phyloP scores from a whole-genome alignment of 2,329 filamentous ascomycete species.

The Chaetomiaceae sp. region DNA sequence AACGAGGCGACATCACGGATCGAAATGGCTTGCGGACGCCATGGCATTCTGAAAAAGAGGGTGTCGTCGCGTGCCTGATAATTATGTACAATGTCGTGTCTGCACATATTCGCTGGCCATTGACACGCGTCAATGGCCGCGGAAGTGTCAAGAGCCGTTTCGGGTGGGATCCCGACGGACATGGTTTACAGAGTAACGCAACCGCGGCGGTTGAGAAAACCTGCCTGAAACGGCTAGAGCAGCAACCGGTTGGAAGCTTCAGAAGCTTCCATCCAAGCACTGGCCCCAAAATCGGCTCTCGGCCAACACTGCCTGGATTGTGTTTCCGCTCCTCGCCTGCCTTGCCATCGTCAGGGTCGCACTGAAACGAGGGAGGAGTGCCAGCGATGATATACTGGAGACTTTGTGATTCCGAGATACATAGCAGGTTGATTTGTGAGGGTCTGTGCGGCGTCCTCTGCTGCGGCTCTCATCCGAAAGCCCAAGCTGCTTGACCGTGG shows the following conservation, averaged over 20 bases:
- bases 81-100: too few relatives aligned
- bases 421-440: too few relatives aligned
- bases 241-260: not conserved
- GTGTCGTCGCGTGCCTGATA: too few relatives aligned
- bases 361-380: not conserved
- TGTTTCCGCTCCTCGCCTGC: not conserved
- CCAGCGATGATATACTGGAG: not conserved
- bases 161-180: not conserved
- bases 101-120: too few relatives aligned
- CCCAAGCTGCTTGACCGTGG: too few relatives aligned
- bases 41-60: not conserved
- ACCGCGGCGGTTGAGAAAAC: not conserved
- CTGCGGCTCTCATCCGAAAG: too few relatives aligned
- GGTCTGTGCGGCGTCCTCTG: constrained; percentile 2
- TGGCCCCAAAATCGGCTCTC: not conserved
- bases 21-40: too few relatives aligned
- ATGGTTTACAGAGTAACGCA: not conserved
- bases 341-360: not conserved
- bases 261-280: constrained; percentile 3
- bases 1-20: not conserved
- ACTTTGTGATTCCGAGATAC: not conserved
- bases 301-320: not conserved
- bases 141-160: not conserved
- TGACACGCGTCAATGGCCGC: not conserved
- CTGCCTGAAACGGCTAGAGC: not conserved